phyloP scores from a whole-genome alignment of 495 filamentous ascomycete species.

The Xylaria bambusicola region DNA sequence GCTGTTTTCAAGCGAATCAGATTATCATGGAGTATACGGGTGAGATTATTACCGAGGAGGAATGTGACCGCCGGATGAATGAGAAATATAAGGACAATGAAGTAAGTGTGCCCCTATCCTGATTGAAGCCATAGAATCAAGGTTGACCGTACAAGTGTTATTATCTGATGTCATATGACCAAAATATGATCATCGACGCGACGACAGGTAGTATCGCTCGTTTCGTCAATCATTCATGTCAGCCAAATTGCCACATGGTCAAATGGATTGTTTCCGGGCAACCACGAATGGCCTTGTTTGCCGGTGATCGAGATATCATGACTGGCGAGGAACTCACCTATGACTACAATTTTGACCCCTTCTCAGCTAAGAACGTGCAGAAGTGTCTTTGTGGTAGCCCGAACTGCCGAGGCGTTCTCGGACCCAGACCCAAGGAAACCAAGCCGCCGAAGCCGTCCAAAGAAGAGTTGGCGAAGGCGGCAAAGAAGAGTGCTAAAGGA shows the following conservation, averaged over 20 bases:
- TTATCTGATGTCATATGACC: slow-evolving; percentile 96
- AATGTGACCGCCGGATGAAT: slow-evolving; percentile 91
- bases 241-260: slow-evolving; percentile 95
- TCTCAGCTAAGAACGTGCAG: slow-evolving; percentile 79
- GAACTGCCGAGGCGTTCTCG: slow-evolving; percentile 77
- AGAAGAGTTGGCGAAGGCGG: slow-evolving; percentile 27
- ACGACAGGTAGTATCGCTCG: slow-evolving; percentile 93
- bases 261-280: slow-evolving; percentile 96
- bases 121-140: slow-evolving; percentile 9
- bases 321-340: slow-evolving; percentile 98
- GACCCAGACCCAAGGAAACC: slow-evolving; percentile 66
- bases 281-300: slow-evolving; percentile 96
- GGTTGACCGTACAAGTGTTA: slow-evolving; percentile 67
- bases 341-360: slow-evolving; percentile 98
- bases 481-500: slow-evolving; percentile 31
- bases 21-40: slow-evolving; percentile 98
- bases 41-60: slow-evolving; percentile 92
- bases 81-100: slow-evolving; percentile 88
- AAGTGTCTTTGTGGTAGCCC: slow-evolving; percentile 77
- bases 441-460: slow-evolving; percentile 45
- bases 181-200: slow-evolving; percentile 98
- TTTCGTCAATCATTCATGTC: slow-evolving; percentile 97
- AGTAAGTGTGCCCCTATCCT: slow-evolving; percentile 52
- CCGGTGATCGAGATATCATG: slow-evolving; percentile 83
- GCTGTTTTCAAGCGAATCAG: slow-evolving; percentile 83